phyloP scores from a whole-genome alignment of 192 early-diverging fungal species.

The Piromyces sp. region DNA sequence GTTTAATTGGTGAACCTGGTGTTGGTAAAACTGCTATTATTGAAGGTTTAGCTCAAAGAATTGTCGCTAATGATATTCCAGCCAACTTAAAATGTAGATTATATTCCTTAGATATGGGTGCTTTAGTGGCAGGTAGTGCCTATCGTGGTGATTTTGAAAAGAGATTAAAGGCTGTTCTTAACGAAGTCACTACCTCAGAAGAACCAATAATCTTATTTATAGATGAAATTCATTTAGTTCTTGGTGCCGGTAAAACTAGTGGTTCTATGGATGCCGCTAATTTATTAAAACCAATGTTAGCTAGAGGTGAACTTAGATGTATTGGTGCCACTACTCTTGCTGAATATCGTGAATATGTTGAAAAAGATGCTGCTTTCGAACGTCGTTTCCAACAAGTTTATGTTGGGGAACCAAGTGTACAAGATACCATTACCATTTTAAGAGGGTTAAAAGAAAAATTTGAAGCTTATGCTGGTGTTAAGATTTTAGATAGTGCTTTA shows the following conservation, averaged over 20 bases:
- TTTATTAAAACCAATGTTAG: constrained; percentile 88
- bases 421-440: constrained; percentile 59
- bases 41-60: constrained; percentile 88
- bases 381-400: constrained; percentile 59
- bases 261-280: constrained; percentile 95
- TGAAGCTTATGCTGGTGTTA: constrained; percentile 62
- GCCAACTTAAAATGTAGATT: constrained; percentile 59
- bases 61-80: constrained; percentile 84
- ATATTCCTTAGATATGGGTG: constrained; percentile 91
- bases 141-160: constrained; percentile 98
- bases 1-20: constrained; percentile 66
- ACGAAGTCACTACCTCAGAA: constrained; percentile 80
- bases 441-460: constrained; percentile 62
- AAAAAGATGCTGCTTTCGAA: constrained; percentile 71
- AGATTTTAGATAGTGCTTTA: constrained; percentile 48
- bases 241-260: constrained; percentile 81
- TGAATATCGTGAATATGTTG: constrained; percentile 88
- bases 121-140: constrained; percentile 84
- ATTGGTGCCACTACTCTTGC: constrained; percentile 92
- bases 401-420: constrained; percentile 55
- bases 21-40: constrained; percentile 67
- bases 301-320: constrained; percentile 83
- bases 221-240: constrained; percentile 88
- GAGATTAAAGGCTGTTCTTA: constrained; percentile 84
- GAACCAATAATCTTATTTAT: constrained; percentile 89